Evolutionary conservation across 805 yeast species (phyloP).

Genomic region (Yarrowia sp.): DNA sequence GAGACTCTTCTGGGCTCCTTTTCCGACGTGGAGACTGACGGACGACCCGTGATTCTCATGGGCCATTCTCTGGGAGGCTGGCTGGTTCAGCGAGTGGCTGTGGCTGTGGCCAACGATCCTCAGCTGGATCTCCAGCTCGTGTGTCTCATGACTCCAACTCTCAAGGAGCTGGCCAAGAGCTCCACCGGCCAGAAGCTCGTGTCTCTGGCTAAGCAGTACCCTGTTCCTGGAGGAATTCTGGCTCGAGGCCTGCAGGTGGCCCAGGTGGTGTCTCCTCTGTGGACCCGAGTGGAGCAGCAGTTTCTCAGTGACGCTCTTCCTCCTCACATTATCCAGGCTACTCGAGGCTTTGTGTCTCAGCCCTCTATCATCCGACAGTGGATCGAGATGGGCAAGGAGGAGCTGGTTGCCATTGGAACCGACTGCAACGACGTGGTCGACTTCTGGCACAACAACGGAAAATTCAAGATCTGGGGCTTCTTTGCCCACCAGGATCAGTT

Average conservation of each 20-base stretch:
- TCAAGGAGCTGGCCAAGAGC: constrained; percentile 63
- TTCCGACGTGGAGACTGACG: constrained; percentile 21
- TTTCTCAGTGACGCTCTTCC: constrained; percentile 26
- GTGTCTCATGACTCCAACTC: constrained; percentile 75
- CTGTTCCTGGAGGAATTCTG: constrained; percentile 39
- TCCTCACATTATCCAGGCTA: constrained; percentile 45
- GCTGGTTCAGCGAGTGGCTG: constrained; percentile 62
- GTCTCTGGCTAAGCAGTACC: constrained; percentile 45
- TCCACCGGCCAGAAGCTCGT: constrained; percentile 52
- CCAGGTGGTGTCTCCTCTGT: constrained; percentile 42
- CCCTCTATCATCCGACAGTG: constrained; percentile 61
- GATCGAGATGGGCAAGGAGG: constrained; percentile 64
- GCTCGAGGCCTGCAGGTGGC: constrained; percentile 39
- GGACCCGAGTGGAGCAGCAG: constrained; percentile 44
- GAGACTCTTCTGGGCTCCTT: constrained; percentile 22
- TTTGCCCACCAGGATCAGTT: constrained; percentile 70
- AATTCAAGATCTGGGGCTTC: constrained; percentile 58
- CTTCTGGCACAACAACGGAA: constrained; percentile 58
- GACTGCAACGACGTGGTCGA: constrained; percentile 52
- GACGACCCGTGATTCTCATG: constrained; percentile 56
- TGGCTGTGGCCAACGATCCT: constrained; percentile 44
- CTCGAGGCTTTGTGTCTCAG: constrained; percentile 55
- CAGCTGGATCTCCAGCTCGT: constrained; percentile 53
- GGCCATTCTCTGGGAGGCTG: constrained; percentile 80
- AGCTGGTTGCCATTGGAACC: constrained; percentile 60